Evolutionary conservation across 2,329 filamentous ascomycete genomes (phyloP), one percentile per base, ranked within the genome.

Genomic region (Hawksworthiomyces lignivorus): DNA sequence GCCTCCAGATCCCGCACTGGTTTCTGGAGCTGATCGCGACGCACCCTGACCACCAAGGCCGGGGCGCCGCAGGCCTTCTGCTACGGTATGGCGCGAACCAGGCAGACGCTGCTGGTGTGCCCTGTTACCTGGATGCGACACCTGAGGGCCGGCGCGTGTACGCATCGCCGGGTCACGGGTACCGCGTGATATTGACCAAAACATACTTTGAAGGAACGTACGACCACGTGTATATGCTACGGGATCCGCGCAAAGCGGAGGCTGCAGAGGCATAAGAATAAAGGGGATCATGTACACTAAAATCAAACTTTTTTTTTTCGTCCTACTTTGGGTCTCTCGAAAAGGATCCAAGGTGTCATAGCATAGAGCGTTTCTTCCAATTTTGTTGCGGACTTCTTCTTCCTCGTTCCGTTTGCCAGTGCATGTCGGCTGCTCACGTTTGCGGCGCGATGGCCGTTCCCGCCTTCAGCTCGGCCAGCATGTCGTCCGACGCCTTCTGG

Each of bases 41-140:
- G 10, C 55, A 59, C 32, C 56, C 54, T 3, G 62, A 59, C 15
- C 61, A 60, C 46, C 69, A 72, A 52, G 63, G 72, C 1, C 63
- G 57, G 29, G 73, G 73, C 0, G 62, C 65, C 0, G 70, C 63
- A 0, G 59, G 59, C 12, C 53, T 56, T 22, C 41, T 77, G 18
- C 49, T 77, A 29, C 53, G 55, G 20, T 77, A 69, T 69, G 73
- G 73, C 0, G 44, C 67, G 7, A 54, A 62, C 20, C 59, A 56
- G 46, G 69, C 70, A 1, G 71, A 75, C 49, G 57, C 54, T 5
- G 63, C 61, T 2, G 58, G 62, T 0, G 48, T 59, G 12, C 63
- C 68, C 33, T 61, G 64, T 9, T 77, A 69, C 52, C 54, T 77
- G 2, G 71, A 76, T 45, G 68, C 71, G 8, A 73, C 72, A 34